A percentile compares a stretch with the other conserved stretches of the same genome.
Conservation (phyloP, 176 grass and related monocot species). For the Elymus sibiricus region DNA sequence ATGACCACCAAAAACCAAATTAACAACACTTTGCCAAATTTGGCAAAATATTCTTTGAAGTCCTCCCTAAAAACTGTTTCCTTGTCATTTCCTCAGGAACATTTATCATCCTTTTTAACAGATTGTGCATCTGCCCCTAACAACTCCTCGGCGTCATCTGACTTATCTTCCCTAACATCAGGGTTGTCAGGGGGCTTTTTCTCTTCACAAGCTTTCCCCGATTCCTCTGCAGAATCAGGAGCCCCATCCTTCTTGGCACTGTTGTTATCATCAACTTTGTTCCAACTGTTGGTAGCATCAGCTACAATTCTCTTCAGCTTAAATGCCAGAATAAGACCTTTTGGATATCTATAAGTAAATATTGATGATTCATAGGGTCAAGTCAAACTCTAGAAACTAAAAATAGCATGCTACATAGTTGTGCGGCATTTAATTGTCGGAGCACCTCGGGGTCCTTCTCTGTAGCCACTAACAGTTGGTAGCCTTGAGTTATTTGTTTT, state of each 20-base stretch:
- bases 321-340: constrained; percentile 81
- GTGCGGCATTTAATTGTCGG: too few species aligned
- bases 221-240: constrained; percentile 20
- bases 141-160: constrained; percentile 25
- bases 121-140: constrained; percentile 20
- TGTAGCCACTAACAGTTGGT: too few species aligned
- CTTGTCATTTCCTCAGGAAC: constrained; percentile 10
- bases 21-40: constrained; percentile 91
- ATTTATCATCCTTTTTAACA: constrained; percentile 22
- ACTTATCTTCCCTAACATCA: constrained; percentile 21
- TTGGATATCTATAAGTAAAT: constrained; percentile 55
- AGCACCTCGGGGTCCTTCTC: too few species aligned
- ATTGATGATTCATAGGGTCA: constrained; percentile 17
- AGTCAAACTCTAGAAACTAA: background rate
- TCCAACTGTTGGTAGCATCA: constrained; percentile 28
- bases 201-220: constrained; percentile 19
- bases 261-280: constrained; percentile 35
- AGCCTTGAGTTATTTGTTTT: too few species aligned
- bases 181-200: constrained; percentile 19
- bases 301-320: constrained; percentile 63
- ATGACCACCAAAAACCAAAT: background rate
- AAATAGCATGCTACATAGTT: background rate
- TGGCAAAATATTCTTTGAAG: constrained; percentile 61
- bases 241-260: constrained; percentile 22
- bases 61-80: constrained; percentile 64